These are phyloP conservation scores for Leccinum rimulosum DNA, from an alignment of 768 basidiomycete genomes.

Conservation along the genomic window DNA sequence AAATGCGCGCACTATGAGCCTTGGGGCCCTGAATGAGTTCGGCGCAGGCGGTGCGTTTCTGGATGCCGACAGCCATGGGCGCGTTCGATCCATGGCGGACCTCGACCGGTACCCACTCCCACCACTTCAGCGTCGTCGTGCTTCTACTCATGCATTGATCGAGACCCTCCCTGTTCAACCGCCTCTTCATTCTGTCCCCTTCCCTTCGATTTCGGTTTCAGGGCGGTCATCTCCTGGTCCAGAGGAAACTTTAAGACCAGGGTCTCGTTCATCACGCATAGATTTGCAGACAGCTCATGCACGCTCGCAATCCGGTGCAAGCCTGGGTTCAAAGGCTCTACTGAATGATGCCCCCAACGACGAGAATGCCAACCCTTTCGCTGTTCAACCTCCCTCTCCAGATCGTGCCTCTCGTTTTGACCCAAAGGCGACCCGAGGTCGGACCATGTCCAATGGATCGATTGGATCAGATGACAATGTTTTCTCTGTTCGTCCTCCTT, in stretches of 20 bases:
- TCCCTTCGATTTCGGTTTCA: conserved; percentile 53
- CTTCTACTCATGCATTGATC: conserved; percentile 48
- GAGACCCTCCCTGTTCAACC: conserved; percentile 39
- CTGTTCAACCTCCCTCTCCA: conserved; percentile 36
- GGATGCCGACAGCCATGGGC: conserved; percentile 40
- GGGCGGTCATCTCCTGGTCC: conserved; percentile 49
- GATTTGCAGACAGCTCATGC: conserved; percentile 35
- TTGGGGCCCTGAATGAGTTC: conserved; percentile 58
- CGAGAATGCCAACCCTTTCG: conserved; percentile 34
- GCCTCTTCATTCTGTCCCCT: conserved; percentile 56
- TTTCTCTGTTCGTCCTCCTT: conserved; percentile 66
- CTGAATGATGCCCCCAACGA: conserved; percentile 38
- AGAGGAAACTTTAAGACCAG: conserved; percentile 35
- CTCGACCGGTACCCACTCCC: conserved; percentile 39
- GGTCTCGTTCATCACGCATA: conserved; percentile 34
- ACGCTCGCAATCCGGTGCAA: conserved; percentile 50
- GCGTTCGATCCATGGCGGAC: conserved; percentile 62
- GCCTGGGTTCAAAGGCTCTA: conserved; percentile 47
- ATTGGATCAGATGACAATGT: conserved; percentile 53
- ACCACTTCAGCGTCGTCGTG: conserved; percentile 47
- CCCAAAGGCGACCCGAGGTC: conserved; percentile 37
- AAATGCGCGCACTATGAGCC: conserved; percentile 61
- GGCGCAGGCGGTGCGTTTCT: conserved; percentile 47
- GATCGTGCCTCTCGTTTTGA: conserved; percentile 43
- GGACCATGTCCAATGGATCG: conserved; percentile 46